Evolutionary conservation across 345 rosid genomes (phyloP).

Genomic region (Arabis alpina): DNA sequence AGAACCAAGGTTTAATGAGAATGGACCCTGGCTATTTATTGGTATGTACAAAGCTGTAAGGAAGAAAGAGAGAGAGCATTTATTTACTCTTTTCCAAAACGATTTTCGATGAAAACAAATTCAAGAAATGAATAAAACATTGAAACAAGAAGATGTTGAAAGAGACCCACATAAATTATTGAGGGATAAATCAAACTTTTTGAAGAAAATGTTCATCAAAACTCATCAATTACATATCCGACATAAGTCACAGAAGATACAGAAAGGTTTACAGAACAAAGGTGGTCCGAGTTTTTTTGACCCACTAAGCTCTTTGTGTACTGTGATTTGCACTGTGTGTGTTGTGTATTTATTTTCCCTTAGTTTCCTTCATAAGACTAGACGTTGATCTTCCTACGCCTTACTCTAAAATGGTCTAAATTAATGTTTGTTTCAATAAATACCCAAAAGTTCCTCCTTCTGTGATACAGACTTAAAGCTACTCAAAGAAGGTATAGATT

Average conservation of each 20-base stretch:
- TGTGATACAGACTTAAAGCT: constrained; percentile 20
- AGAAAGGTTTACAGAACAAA: constrained; percentile 41
- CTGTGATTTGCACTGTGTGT: constrained; percentile 31
- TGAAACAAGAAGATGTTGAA: constrained; percentile 35
- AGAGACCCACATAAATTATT: constrained; percentile 42
- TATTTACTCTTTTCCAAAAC: constrained; percentile 36
- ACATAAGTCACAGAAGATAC: constrained; percentile 41
- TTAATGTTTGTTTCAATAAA: constrained; percentile 37
- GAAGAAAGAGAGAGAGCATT: constrained; percentile 31
- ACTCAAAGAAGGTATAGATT: constrained; percentile 26
- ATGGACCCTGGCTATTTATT: constrained; percentile 41
- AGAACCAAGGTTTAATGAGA: constrained; percentile 37
- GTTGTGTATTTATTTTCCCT: constrained; percentile 25
- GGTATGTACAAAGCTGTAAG: constrained; percentile 41
- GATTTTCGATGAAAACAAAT: no score
- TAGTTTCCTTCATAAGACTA: constrained; percentile 33
- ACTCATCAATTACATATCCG: constrained; percentile 39
- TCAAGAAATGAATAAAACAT: constrained; percentile 9
- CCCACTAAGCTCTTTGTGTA: constrained; percentile 39
- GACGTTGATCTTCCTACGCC: constrained; percentile 38
- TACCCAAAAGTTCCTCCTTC: constrained; percentile 20
- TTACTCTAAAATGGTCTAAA: constrained; percentile 37
- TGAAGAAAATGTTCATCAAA: neutral
- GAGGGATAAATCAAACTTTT: neutral
- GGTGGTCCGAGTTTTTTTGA: constrained; percentile 46